Evolutionary conservation across 306 rosid species (phyloP), one percentile per base, ranked within the genome.

Genomic region (Trifolium subterraneum): DNA sequence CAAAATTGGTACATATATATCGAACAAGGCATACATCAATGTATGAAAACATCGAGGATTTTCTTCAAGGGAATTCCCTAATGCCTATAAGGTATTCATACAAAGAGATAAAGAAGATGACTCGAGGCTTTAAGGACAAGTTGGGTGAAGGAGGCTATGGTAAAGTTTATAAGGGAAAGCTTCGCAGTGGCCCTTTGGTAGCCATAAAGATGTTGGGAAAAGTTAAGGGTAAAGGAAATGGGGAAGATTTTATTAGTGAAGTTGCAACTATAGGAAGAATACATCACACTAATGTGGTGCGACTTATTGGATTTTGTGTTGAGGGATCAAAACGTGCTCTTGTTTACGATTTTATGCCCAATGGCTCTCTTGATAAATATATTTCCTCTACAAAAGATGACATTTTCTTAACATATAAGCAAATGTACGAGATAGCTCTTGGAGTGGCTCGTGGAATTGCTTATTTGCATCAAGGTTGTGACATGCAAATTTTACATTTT

Each of bases 401-500:
- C 36, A 23, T 9, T 6, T 10, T 16, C 4, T 63, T 63, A 19
- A 36, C 47, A 16, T 63, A 63, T 35, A 44, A 63, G 10, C 38
- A 63, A 36, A n/a, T 63, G 19, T 63, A 63, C 18, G 68, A 63
- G 18, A 63, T 63, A 36, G 16, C 68, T 2, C 68, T 63, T 63
- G 68, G 27, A 36, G 38, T 63, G 18, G 68, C 68, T 3, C 48
- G 27, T 10, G 68, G 68, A 8, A 36, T 63, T 16, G 48, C 48
- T 5, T 63, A 63, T 63, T 14, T 63, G 18, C 68, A 63, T 63
- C 68, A 63, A 63, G 68, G 68, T 2, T 63, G 68, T 63, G 68
- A 63, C 38, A 63, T 63, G 68, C 68, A 63, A 63, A 63, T 63
- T 63, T 44, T 63, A 16, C 68, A 63, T 63, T 63, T 63, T 36